phyloP scores from a whole-genome alignment of 176 grass and related monocot genomes.

The Tillandsia fasciculata region DNA sequence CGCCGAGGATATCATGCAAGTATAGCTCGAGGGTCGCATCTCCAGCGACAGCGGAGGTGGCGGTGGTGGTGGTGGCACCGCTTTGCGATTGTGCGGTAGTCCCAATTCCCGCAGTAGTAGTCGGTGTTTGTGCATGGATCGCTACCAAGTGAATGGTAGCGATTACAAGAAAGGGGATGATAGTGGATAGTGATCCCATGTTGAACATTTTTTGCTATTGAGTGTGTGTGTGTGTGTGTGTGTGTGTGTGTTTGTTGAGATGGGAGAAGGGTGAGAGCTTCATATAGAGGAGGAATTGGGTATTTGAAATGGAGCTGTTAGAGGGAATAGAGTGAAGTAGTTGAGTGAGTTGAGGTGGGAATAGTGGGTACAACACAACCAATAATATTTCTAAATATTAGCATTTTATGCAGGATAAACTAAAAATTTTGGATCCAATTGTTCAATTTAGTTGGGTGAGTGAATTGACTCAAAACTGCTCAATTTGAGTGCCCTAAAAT shows the following conservation, averaged over 20 bases:
- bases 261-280: neutral
- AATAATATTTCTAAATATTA: neutral
- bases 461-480: too few relatives aligned
- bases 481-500: too few relatives aligned
- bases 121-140: conserved; percentile 40
- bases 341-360: conserved; percentile 30
- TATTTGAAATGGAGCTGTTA: conserved; percentile 19
- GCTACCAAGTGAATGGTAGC: conserved; percentile 17
- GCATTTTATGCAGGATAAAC: neutral
- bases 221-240: neutral
- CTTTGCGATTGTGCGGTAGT: conserved; percentile 28
- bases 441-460: neutral
- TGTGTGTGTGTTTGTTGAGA: too few relatives aligned
- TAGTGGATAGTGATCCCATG: neutral
- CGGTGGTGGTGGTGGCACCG: neutral
- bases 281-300: neutral
- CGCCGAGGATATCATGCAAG: conserved; percentile 64
- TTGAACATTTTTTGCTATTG: conserved; percentile 26
- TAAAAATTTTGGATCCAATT: neutral
- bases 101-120: conserved; percentile 15
- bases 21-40: conserved; percentile 48
- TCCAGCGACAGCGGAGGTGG: neutral
- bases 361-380: conserved; percentile 44
- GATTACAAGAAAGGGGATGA: conserved; percentile 25
- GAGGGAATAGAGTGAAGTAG: neutral